Percentiles rank a stretch among this genome's conserved stretches.
phyloP scores from a whole-genome alignment of 768 basidiomycete species.

The Termitomyces sp. region DNA sequence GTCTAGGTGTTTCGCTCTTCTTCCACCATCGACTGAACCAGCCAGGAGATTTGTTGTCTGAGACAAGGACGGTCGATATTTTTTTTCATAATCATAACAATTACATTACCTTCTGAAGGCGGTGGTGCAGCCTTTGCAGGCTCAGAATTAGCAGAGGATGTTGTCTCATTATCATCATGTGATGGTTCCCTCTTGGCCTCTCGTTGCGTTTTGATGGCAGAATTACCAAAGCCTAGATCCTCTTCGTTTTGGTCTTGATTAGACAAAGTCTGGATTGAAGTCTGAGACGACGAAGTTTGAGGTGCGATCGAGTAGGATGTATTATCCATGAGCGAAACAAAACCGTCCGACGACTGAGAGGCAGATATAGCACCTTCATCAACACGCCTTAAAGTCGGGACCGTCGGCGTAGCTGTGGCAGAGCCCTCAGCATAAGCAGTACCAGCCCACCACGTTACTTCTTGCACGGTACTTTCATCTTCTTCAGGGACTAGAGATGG shows the following conservation, averaged over 20 bases:
- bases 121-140: conserved; percentile 11
- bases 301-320: conserved; percentile 36
- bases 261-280: conserved; percentile 4
- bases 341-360: conserved; percentile 48
- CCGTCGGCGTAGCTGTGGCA: conserved; percentile 56
- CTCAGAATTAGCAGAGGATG: conserved; percentile 5
- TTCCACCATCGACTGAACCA: conserved; percentile 88
- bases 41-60: conserved; percentile 22
- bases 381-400: conserved; percentile 55
- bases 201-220: conserved; percentile 24
- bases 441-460: conserved; percentile 63
- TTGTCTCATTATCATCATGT: conserved; percentile 19
- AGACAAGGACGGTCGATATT: background rate
- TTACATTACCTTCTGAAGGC: conserved; percentile 21
- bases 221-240: conserved; percentile 89
- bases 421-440: conserved; percentile 27
- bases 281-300: conserved; percentile 14
- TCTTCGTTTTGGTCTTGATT: conserved; percentile 54
- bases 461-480: conserved; percentile 31
- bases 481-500: conserved; percentile 21
- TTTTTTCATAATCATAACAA: background rate
- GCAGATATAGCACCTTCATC: conserved; percentile 34
- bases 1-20: conserved; percentile 56
- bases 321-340: conserved; percentile 80
- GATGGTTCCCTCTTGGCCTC: conserved; percentile 26